phyloP scores from a whole-genome alignment of 2,329 filamentous ascomycete genomes.

The Tolypocladium endophyticum region DNA sequence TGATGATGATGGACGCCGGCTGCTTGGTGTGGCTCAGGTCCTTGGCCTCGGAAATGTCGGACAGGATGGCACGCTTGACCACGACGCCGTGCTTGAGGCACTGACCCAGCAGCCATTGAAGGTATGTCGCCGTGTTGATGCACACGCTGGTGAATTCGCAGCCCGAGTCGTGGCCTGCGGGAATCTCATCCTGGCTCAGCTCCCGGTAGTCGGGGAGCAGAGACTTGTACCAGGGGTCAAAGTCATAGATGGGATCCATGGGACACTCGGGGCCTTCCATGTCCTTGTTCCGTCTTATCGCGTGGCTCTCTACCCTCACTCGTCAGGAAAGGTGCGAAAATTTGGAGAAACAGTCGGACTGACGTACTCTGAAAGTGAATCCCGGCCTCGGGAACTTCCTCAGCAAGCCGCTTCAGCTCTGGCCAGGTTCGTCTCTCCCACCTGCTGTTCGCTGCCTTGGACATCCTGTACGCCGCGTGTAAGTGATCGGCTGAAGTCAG shows the following conservation, averaged over 20 bases:
- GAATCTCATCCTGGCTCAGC: constrained; percentile 47
- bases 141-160: constrained; percentile 75
- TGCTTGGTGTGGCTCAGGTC: constrained; percentile 38
- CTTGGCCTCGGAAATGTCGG: constrained; percentile 63
- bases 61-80: constrained; percentile 50
- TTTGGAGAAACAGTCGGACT: too few relatives aligned
- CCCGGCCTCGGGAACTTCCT: constrained; percentile 63
- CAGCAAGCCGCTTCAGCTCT: constrained; percentile 47
- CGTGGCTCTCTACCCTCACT: constrained; percentile 28
- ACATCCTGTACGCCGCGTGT: constrained; percentile 26
- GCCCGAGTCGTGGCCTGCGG: constrained; percentile 57
- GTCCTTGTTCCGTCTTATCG: constrained; percentile 54
- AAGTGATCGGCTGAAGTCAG: background rate
- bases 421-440: constrained; percentile 59
- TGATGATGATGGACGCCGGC: constrained; percentile 62
- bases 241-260: constrained; percentile 47
- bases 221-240: constrained; percentile 65
- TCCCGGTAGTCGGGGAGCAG: constrained; percentile 61
- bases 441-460: constrained; percentile 26
- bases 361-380: constrained; percentile 63
- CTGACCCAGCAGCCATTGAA: constrained; percentile 75
- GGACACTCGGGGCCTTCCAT: constrained; percentile 32
- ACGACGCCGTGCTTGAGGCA: constrained; percentile 64
- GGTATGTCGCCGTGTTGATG: constrained; percentile 82
- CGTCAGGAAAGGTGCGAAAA: background rate